These are phyloP conservation scores for Aspergillus diversus DNA, from an alignment of 495 filamentous ascomycete genomes.

Conservation along the genomic window DNA sequence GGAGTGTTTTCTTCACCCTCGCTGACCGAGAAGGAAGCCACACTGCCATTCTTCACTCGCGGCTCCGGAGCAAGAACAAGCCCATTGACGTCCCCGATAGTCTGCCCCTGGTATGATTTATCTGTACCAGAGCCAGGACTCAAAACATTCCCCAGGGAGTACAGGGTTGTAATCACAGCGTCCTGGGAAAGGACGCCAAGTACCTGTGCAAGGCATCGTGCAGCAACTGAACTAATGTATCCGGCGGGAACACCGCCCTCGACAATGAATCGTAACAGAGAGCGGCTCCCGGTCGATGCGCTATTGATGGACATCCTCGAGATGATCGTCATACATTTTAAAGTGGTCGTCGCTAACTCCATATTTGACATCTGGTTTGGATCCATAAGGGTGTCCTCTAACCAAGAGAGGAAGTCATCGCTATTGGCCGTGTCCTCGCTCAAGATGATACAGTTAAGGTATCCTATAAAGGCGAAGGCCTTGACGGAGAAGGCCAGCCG, in stretches of 20 bases:
- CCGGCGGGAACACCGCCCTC: slow-evolving; percentile 68
- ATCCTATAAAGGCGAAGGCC: slow-evolving; percentile 76
- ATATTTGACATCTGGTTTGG: slow-evolving; percentile 78
- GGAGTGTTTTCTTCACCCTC: slow-evolving; percentile 76
- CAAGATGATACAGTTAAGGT: slow-evolving; percentile 78
- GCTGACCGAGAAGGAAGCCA: slow-evolving; percentile 71
- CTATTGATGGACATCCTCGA: slow-evolving; percentile 71
- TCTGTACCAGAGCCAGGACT: slow-evolving; percentile 62
- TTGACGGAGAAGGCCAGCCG: slow-evolving; percentile 84
- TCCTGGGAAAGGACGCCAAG: slow-evolving; percentile 84
- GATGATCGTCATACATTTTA: slow-evolving; percentile 81
- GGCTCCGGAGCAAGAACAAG: slow-evolving; percentile 48
- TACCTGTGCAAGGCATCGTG: slow-evolving; percentile 77
- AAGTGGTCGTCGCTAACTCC: slow-evolving; percentile 69
- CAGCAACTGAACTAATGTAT: slow-evolving; percentile 70
- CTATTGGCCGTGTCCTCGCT: slow-evolving; percentile 79
- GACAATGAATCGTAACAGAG: slow-evolving; percentile 81
- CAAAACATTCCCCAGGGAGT: slow-evolving; percentile 90
- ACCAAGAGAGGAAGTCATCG: slow-evolving; percentile 83
- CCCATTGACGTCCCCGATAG: slow-evolving; percentile 29
- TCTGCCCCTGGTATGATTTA: slow-evolving; percentile 34
- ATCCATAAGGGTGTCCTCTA: slow-evolving; percentile 77
- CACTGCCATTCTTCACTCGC: slow-evolving; percentile 68
- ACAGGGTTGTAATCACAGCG: slow-evolving; percentile 90
- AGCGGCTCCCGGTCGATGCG: slow-evolving; percentile 77